These are phyloP conservation scores for Dorcoceras hygrometricum DNA, from an alignment of 257 asterid genomes.

Conservation along the genomic window DNA sequence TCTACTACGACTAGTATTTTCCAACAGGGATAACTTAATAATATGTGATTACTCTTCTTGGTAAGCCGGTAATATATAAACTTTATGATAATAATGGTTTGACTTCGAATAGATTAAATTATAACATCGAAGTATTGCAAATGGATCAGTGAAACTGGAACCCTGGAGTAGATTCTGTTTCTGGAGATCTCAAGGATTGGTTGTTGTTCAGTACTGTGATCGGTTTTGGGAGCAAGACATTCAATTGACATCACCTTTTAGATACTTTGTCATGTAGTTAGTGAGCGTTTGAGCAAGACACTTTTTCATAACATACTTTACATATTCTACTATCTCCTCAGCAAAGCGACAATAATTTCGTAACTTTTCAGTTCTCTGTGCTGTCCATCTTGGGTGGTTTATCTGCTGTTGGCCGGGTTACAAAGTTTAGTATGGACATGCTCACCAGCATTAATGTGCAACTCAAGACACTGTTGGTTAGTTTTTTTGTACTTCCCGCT, in stretches of 20 bases:
- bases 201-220: not conserved
- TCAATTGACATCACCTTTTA: conserved; percentile 13
- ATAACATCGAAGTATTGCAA: not conserved
- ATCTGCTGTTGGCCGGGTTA: conserved; percentile 44
- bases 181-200: not conserved
- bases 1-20: not conserved
- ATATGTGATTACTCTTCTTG: conserved; percentile 1
- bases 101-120: not conserved
- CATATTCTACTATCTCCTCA: not conserved
- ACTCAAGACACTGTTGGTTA: conserved; percentile 74
- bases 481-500: conserved; percentile 26
- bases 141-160: not conserved
- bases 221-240: not conserved
- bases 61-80: not conserved
- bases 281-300: not conserved
- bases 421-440: conserved; percentile 53
- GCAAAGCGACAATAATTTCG: conserved; percentile 16
- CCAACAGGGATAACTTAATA: not conserved
- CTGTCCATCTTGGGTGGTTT: conserved; percentile 65
- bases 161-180: not conserved
- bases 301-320: conserved; percentile 8
- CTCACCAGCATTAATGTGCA: conserved; percentile 68
- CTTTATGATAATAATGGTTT: not conserved
- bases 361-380: conserved; percentile 50
- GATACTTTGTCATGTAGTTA: not conserved